phyloP scores from a whole-genome alignment of 352 stramenopile genomes.

The Phytophthora tubulina region DNA sequence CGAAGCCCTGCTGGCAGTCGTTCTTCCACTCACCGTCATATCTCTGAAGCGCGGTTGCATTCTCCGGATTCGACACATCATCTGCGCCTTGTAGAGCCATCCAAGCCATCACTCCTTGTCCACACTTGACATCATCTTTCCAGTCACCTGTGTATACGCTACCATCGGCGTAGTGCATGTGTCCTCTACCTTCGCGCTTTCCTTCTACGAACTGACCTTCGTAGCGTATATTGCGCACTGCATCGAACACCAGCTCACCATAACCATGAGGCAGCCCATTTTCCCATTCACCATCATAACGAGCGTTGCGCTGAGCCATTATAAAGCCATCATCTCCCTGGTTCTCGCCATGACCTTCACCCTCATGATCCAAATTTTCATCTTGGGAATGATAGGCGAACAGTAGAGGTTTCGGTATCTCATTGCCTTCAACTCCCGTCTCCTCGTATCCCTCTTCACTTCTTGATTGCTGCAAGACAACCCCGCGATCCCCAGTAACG shows the following conservation, averaged over 20 bases:
- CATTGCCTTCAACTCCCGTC: neutral
- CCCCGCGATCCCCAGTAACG: slow-evolving; percentile 44
- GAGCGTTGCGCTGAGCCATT: slow-evolving; percentile 56
- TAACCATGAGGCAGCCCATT: slow-evolving; percentile 75
- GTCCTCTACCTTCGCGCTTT: slow-evolving; percentile 65
- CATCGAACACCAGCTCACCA: slow-evolving; percentile 80
- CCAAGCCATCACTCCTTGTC: slow-evolving; percentile 87
- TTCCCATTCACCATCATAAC: slow-evolving; percentile 85
- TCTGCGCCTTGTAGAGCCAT: slow-evolving; percentile 12
- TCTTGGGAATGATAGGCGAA: slow-evolving; percentile 42
- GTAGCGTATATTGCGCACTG: slow-evolving; percentile 61
- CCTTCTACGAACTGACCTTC: slow-evolving; percentile 63
- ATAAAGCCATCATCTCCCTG: slow-evolving; percentile 15
- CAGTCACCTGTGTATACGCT: slow-evolving; percentile 83
- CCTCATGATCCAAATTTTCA: neutral
- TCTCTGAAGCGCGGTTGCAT: slow-evolving; percentile 46
- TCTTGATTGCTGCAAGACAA: slow-evolving; percentile 12
- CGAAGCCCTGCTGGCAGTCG: slow-evolving; percentile 82
- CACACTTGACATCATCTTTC: slow-evolving; percentile 71
- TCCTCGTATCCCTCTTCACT: slow-evolving; percentile 1
- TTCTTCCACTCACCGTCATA: slow-evolving; percentile 84
- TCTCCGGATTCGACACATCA: slow-evolving; percentile 11
- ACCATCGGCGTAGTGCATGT: slow-evolving; percentile 72
- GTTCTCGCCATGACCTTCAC: slow-evolving; percentile 11
- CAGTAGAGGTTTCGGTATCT: slow-evolving; percentile 25